phyloP scores from a whole-genome alignment of 106 monocot species.

The Dendrobium officinale region DNA sequence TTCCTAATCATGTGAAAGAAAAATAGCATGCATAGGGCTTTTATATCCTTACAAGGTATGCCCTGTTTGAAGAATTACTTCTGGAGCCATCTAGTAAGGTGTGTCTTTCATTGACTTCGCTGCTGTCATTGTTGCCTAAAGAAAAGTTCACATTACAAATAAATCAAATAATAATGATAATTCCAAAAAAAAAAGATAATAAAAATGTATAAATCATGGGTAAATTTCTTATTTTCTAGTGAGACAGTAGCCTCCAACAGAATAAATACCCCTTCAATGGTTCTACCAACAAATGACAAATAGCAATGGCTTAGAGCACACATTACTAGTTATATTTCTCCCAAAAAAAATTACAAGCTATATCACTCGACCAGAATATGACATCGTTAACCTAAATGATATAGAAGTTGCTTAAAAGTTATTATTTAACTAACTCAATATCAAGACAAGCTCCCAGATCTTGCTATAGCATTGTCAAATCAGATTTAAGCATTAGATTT shows the following conservation, averaged over 20 bases:
- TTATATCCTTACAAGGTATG: conserved; percentile 75
- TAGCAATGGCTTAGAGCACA: not conserved
- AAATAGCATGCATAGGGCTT: not conserved
- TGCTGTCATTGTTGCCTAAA: conserved; percentile 80
- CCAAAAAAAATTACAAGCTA: too few relatives aligned
- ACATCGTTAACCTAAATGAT: not conserved
- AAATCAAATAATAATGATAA: not conserved
- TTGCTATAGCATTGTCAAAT: too few relatives aligned
- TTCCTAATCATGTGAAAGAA: not conserved
- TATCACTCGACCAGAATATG: not conserved
- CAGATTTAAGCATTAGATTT: not conserved
- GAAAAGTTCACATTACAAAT: conserved; percentile 8
- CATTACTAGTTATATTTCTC: not conserved
- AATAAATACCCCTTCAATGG: not conserved
- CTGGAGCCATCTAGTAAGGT: conserved; percentile 97
- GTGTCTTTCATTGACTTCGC: conserved; percentile 99
- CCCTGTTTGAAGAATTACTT: conserved; percentile 85
- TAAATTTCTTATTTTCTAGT: not conserved
- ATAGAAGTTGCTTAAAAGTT: not conserved
- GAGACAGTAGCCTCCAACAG: not conserved
- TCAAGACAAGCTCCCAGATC: not conserved
- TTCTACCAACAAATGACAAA: conserved; percentile 3
- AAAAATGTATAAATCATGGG: not conserved
- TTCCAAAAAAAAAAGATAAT: not conserved
- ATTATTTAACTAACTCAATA: not conserved